phyloP scores from a whole-genome alignment of 2,329 filamentous ascomycete species.

The Furcasterigmium furcatum region DNA sequence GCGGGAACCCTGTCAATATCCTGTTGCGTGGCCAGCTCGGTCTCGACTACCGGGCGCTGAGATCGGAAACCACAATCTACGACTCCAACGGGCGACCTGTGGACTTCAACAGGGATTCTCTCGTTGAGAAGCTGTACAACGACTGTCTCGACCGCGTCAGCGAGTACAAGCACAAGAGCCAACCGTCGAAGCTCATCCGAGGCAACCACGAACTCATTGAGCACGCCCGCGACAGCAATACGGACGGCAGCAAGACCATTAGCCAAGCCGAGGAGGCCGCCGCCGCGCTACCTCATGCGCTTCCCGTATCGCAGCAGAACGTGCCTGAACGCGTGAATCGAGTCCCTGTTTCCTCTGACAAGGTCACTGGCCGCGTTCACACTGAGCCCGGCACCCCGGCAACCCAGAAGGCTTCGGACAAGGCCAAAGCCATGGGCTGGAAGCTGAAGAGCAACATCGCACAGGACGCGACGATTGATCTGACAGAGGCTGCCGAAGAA shows the following conservation, averaged over 20 bases:
- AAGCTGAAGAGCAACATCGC: conserved; percentile 61
- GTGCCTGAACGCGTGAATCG: conserved; percentile 51
- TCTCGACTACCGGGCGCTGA: conserved; percentile 79
- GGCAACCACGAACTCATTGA: conserved; percentile 82
- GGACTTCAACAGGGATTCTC: conserved; percentile 71
- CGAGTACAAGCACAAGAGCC: conserved; percentile 78
- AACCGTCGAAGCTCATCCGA: conserved; percentile 68
- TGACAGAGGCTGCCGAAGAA: conserved; percentile 61
- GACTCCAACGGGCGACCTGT: conserved; percentile 78
- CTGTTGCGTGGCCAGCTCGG: conserved; percentile 88
- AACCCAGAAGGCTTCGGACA: conserved; percentile 70
- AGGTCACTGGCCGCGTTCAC: conserved; percentile 69
- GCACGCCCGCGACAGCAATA: conserved; percentile 73
- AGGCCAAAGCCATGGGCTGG: conserved; percentile 83
- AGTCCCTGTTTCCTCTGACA: conserved; percentile 63
- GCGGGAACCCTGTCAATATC: conserved; percentile 89
- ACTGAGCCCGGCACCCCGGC: conserved; percentile 67
- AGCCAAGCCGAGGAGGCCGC: conserved; percentile 69
- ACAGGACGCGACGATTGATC: conserved; percentile 65
- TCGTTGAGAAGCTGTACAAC: conserved; percentile 91
- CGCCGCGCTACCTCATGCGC: conserved; percentile 55
- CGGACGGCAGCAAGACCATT: conserved; percentile 69
- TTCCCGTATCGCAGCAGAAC: conserved; percentile 50
- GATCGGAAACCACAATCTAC: conserved; percentile 81
- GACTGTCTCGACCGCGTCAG: conserved; percentile 91